Percentiles rank a stretch among this genome's conserved stretches.
These are phyloP conservation scores for Chamaecrista fasciculata DNA, from an alignment of 306 rosid species.

Conservation along the genomic window DNA sequence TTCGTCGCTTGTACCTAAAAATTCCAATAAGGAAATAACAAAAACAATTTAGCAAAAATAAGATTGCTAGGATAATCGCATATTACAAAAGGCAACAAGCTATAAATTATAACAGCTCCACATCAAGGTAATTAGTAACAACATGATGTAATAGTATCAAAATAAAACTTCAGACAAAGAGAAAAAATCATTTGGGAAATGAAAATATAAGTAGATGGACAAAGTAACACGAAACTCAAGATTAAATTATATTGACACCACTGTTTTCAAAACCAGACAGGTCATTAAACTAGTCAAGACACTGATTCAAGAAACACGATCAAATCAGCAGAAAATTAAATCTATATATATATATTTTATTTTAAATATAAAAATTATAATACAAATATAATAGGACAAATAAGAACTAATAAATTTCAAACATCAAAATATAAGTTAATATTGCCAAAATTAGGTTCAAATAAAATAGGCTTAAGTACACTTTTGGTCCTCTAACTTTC, in stretches of 20 bases:
- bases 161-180: not conserved
- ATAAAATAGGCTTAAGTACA: no score
- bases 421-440: no score
- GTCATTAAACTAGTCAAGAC: no score
- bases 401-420: no score
- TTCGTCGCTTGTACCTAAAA: slow-evolving; percentile 76
- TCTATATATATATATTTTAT: no score
- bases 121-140: slow-evolving; percentile 4
- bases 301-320: no score
- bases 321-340: no score
- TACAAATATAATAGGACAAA: no score
- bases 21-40: slow-evolving; percentile 27
- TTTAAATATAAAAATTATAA: no score
- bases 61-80: slow-evolving; percentile 2
- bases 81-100: not conserved
- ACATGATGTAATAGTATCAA: not conserved
- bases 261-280: no score
- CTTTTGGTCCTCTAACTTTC: no score
- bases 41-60: slow-evolving; percentile 1
- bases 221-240: not conserved
- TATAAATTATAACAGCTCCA: slow-evolving; percentile 11
- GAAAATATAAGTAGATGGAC: not conserved
- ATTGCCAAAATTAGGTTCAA: no score
- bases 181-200: not conserved
- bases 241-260: not conserved